These are phyloP conservation scores for Leccinellum luteum DNA, from an alignment of 768 basidiomycete genomes.

Conservation along the genomic window DNA sequence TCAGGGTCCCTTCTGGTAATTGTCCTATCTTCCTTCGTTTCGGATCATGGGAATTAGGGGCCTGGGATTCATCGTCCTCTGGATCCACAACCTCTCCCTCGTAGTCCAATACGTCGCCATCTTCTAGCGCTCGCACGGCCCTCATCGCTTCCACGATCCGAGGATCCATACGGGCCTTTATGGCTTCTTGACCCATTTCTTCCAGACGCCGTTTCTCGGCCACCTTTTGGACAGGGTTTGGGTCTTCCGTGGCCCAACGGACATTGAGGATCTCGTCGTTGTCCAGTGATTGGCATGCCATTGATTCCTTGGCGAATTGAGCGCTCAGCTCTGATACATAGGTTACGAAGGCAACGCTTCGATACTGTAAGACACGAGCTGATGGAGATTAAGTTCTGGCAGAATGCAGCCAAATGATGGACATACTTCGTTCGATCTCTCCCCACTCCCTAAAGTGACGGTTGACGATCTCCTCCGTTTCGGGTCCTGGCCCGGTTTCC, in stretches of 20 bases:
- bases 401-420: background rate
- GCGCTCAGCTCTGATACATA: conserved; percentile 84
- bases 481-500: conserved; percentile 82
- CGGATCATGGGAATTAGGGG: conserved; percentile 32
- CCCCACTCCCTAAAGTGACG: conserved; percentile 98
- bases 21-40: conserved; percentile 37
- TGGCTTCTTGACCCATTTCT: conserved; percentile 82
- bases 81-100: conserved; percentile 33
- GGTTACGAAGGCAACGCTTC: conserved; percentile 96
- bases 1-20: conserved; percentile 25
- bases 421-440: conserved; percentile 85
- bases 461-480: conserved; percentile 88
- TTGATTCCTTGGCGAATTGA: conserved; percentile 97
- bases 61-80: conserved; percentile 36
- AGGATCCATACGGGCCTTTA: conserved; percentile 81
- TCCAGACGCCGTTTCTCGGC: conserved; percentile 82
- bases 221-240: conserved; percentile 88
- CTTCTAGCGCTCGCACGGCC: conserved; percentile 83
- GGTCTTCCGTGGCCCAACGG: conserved; percentile 98
- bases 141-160: conserved; percentile 87
- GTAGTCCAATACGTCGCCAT: conserved; percentile 50
- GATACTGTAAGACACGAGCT: conserved; percentile 91
- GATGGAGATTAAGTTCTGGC: conserved; percentile 8
- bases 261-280: conserved; percentile 98
- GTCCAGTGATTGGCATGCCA: conserved; percentile 98